These are phyloP conservation scores for Strobilomyces confusus DNA, from an alignment of 768 basidiomycete genomes.

Conservation along the genomic window DNA sequence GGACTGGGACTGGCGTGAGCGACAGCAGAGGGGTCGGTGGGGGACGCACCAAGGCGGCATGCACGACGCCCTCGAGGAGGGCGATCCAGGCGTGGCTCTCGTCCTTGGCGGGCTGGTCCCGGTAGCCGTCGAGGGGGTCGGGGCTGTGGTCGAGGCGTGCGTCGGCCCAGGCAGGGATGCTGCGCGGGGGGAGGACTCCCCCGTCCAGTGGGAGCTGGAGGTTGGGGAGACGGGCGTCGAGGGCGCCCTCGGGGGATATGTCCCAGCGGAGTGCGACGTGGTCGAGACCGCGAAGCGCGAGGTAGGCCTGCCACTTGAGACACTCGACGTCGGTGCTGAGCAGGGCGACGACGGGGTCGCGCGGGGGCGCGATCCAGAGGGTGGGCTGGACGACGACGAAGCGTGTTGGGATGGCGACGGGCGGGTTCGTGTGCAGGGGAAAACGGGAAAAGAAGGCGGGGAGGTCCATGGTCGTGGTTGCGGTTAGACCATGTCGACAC, in stretches of 20 bases:
- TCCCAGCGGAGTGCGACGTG: slow-evolving; percentile 61
- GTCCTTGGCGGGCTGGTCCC: slow-evolving; percentile 51
- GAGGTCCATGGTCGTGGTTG: slow-evolving; percentile 35
- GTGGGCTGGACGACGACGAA: slow-evolving; percentile 36
- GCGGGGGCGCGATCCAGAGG: slow-evolving; percentile 65
- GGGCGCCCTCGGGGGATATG: slow-evolving; percentile 62
- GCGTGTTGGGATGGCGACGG: slow-evolving; percentile 31
- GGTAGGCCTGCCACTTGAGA: slow-evolving; percentile 85
- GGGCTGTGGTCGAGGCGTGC: slow-evolving; percentile 39
- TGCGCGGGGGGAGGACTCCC: slow-evolving; percentile 58
- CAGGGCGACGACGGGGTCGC: slow-evolving; percentile 20
- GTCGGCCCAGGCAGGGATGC: slow-evolving; percentile 76
- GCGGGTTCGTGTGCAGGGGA: slow-evolving; percentile 53
- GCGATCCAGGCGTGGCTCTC: slow-evolving; percentile 83
- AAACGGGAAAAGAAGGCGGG: slow-evolving; percentile 51
- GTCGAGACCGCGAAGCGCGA: slow-evolving; percentile 53
- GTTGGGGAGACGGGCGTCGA: slow-evolving; percentile 67
- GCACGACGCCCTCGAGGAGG: slow-evolving; percentile 71
- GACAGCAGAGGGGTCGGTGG: background rate
- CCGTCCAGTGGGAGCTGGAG: slow-evolving; percentile 54
- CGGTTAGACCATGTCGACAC: slow-evolving; percentile 37
- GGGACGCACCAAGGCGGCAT: slow-evolving; percentile 64
- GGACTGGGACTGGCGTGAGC: slow-evolving; percentile 34
- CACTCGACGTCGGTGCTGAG: slow-evolving; percentile 81
- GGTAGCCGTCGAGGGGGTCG: slow-evolving; percentile 63